Evolutionary conservation across 2,329 filamentous ascomycete species (phyloP).

Genomic region (Penicillium sp.): DNA sequence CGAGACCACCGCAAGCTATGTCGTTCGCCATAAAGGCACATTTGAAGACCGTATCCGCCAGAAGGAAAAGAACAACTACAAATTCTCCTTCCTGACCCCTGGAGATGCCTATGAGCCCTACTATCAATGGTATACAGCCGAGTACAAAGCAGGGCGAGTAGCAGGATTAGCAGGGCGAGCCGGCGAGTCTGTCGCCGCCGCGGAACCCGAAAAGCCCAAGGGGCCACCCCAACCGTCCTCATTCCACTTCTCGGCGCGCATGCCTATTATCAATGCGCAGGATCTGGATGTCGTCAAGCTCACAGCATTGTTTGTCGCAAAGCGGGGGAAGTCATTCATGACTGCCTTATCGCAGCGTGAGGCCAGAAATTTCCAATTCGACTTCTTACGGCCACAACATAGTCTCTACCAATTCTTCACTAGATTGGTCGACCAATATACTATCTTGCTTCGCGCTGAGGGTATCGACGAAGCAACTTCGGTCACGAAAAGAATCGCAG

Average conservation of each 20-base stretch:
- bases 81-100: conserved; percentile 80
- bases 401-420: conserved; percentile 96
- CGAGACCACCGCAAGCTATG: conserved; percentile 93
- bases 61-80: conserved; percentile 80
- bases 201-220: conserved; percentile 64
- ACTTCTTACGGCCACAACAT: conserved; percentile 92
- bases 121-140: conserved; percentile 66
- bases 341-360: conserved; percentile 86
- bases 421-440: conserved; percentile 88
- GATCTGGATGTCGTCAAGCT: conserved; percentile 73
- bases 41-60: conserved; percentile 84
- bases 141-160: conserved; percentile 57
- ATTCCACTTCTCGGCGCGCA: conserved; percentile 90
- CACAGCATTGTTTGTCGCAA: conserved; percentile 88
- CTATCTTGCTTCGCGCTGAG: conserved; percentile 67
- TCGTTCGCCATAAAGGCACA: conserved; percentile 63
- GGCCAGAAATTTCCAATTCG: conserved; percentile 87
- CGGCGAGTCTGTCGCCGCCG: conserved; percentile 57
- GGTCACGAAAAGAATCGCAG: conserved; percentile 68
- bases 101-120: conserved; percentile 83
- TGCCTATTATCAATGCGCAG: conserved; percentile 95
- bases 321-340: conserved; percentile 89
- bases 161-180: conserved; percentile 60
- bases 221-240: conserved; percentile 82
- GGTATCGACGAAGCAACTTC: conserved; percentile 68